Conservation (phyloP, 371 early-diverging fungal species). For the Mucor piriformis region DNA sequence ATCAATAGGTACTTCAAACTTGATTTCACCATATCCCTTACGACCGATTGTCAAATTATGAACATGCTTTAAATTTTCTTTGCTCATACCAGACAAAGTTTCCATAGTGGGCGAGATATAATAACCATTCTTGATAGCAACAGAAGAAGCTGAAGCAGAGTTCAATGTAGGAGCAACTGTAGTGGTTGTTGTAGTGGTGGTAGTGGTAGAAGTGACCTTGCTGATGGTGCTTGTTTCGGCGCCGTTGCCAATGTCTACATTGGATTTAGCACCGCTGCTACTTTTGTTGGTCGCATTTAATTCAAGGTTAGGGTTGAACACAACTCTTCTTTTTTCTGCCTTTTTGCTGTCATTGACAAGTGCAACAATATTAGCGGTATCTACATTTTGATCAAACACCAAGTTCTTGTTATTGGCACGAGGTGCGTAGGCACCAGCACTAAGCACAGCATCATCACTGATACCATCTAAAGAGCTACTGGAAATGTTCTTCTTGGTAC, state of each 20-base stretch:
- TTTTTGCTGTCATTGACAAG: slow-evolving; percentile 31
- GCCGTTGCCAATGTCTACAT: too few relatives aligned
- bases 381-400: slow-evolving; percentile 45
- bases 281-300: slow-evolving; percentile 23
- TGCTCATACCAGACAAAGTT: slow-evolving; percentile 46
- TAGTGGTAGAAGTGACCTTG: background rate
- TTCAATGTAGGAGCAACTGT: background rate
- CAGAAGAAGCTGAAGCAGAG: slow-evolving; percentile 9
- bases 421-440: slow-evolving; percentile 72
- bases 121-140: slow-evolving; percentile 31
- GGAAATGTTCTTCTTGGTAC: slow-evolving; percentile 14
- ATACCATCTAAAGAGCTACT: slow-evolving; percentile 49
- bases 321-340: slow-evolving; percentile 21
- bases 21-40: slow-evolving; percentile 74
- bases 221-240: background rate
- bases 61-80: slow-evolving; percentile 73
- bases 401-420: slow-evolving; percentile 76
- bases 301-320: slow-evolving; percentile 40
- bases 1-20: slow-evolving; percentile 83
- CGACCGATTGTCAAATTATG: slow-evolving; percentile 76
- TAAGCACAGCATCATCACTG: slow-evolving; percentile 67
- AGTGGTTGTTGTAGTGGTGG: slow-evolving; percentile 6
- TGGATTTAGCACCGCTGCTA: too few relatives aligned
- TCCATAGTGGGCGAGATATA: slow-evolving; percentile 45
- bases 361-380: slow-evolving; percentile 30